Evolutionary conservation across 2,329 filamentous ascomycete species (phyloP), one percentile per base, ranked within the genome.

Genomic region (Neonectria ditissima): DNA sequence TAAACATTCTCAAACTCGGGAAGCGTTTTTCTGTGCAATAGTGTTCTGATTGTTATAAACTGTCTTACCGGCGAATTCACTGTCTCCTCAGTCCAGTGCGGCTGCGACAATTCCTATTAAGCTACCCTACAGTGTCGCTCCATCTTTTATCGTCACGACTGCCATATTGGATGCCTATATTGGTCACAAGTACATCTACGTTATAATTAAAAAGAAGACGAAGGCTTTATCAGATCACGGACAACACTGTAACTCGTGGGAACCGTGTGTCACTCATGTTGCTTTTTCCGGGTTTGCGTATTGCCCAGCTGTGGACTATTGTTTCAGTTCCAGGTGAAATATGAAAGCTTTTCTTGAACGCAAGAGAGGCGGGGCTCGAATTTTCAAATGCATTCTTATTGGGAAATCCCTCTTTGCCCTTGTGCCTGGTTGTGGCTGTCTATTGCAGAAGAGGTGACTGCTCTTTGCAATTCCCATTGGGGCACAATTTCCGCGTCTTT

Each of bases 111-210:
- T 65, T 14, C 48, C 62, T 13, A 63, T 64, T 10, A 70, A 72
- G 61, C 51, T 70, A n/a, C 66, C 69, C 22, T 73, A 72, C 55
- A 69, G 70, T 22, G 43, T 70, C 34, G 61, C 69, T 34, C 59
- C 72, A 11, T 65, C 64, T 16, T 59, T 66, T 8, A 62, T 73
- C 5, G 54, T 73, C 3, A 65, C 66, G 34, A 63, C 61, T 8
- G 68, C 66, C 41, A 63, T 69, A 28, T 53, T 62, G 30, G 65
- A 64, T 22, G 69, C 66, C 37, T 68, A 72, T 59, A 65, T 65
- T 14, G 68, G 68, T 43, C 60, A 62, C 54, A 72, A 73, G 53
- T 73, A 68, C 54, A 44, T 70, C 37, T 72, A 65, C 24, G 55
- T 69, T 41, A 51, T 51, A 11, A 34, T 64, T 13, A 71, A 71